Base-by-base conservation (phyloP, 257 asterid genomes). In the Solanum bukasovii region DNA sequence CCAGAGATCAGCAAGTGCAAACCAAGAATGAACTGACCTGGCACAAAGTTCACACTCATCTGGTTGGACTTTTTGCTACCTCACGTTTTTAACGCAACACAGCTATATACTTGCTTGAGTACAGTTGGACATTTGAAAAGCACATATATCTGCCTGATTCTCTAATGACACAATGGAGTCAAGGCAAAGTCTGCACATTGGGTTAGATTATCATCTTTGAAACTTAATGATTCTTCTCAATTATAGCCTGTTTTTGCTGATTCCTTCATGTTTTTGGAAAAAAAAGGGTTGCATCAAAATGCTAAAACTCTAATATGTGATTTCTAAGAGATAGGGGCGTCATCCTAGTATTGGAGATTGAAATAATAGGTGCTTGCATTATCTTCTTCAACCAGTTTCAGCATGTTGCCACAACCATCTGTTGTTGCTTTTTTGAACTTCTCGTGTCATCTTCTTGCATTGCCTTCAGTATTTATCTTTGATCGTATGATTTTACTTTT, bases 21-120 rank as follows among this genome's bases (percentile, higher is more conserved):
- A 87, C 83, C 77, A 88, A 87, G 90, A 90, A 90, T 92, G 96
- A 93, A 29, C n/a, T 79, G 84, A 78, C n/a, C 67, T 44, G 67
- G 63, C 40, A 44, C 63, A 14, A 44, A 31, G 10, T 79, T 16
- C 65, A 78, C 63, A 13, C 84, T 77, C 84, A 40, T 40, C 8
- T 13, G 61, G 35, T 77, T 27, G 34, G 35, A 75, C 49, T 3
- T 6, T 23, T 77, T 3, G 5, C 84, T 40, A 0, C 84, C 65
- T 42, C 85, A 44, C 40, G 1, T 79, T 27, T 29, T 21, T 81
- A 46, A 46, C 7, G 18, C 68, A 16, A 46, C 37, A 18, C 35
- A 81, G 20, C 68, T 81, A 81, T 29, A 46, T 25, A 49, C 84
- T 81, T 9, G 68, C 27, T 29, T 29, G 12, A 29, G 42, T 2